Percentiles rank a stretch among this genome's conserved stretches.
Evolutionary conservation across 371 early-diverging fungal species (phyloP).

Genomic region (Mortierella sp.): DNA sequence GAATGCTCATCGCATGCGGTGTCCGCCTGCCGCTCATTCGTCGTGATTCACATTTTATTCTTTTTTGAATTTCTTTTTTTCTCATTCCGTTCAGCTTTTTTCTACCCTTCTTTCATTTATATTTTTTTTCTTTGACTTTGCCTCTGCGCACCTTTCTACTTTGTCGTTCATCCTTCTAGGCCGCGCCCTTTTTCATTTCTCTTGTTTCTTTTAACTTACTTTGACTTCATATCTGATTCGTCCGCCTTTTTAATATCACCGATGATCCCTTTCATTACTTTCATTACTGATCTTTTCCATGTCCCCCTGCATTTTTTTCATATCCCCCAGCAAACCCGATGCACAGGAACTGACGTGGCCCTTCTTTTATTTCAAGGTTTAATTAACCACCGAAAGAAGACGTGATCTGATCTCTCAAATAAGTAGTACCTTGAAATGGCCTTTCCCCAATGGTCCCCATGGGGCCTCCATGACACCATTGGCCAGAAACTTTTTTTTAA

Average conservation of each 20-base stretch:
- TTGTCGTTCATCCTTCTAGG: not conserved
- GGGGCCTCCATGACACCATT: too few species aligned
- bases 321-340: not conserved
- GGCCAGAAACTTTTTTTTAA: too few species aligned
- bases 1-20: not conserved
- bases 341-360: not conserved
- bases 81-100: not conserved
- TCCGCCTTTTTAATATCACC: not conserved
- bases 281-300: not conserved
- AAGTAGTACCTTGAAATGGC: too few species aligned
- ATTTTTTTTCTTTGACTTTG: not conserved
- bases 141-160: not conserved
- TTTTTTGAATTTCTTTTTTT: not conserved
- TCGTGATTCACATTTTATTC: conserved; percentile 1
- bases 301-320: not conserved
- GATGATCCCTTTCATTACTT: not conserved
- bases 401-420: not conserved
- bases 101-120: too few species aligned
- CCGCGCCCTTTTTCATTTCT: not conserved
- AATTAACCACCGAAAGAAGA: not conserved
- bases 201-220: not conserved
- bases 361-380: not conserved
- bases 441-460: too few species aligned
- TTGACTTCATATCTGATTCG: not conserved
- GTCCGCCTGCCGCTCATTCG: conserved; percentile 10